Percentiles rank a stretch among this genome's conserved stretches.
phyloP scores from a whole-genome alignment of 2,329 filamentous ascomycete genomes.

The Amphichorda felina region DNA sequence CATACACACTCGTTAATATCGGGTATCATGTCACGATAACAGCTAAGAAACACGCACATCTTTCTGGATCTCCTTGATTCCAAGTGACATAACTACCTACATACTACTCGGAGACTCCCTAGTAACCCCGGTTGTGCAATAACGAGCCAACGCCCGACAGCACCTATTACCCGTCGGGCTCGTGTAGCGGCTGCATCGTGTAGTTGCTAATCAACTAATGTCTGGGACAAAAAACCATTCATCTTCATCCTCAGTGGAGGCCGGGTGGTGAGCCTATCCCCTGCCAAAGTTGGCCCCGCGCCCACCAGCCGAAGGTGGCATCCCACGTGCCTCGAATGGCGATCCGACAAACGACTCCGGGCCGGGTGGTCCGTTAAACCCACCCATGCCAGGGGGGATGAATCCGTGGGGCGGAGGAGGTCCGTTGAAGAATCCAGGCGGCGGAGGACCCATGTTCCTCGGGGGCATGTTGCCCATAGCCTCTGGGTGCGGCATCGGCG shows the following conservation, averaged over 20 bases:
- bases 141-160: no score
- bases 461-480: slow-evolving; percentile 36
- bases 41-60: no score
- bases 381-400: slow-evolving; percentile 40
- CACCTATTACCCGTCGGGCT: no score
- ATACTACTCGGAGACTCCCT: background rate
- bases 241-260: background rate
- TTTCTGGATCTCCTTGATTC: background rate
- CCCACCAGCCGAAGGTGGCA: slow-evolving; percentile 34
- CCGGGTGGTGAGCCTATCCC: background rate
- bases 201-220: no score
- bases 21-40: no score
- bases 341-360: slow-evolving; percentile 34
- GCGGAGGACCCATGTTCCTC: slow-evolving; percentile 42
- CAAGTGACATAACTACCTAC: background rate
- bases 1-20: no score
- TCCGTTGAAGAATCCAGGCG: slow-evolving; percentile 45
- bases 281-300: slow-evolving; percentile 20
- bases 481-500: slow-evolving; percentile 34
- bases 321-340: slow-evolving; percentile 43
- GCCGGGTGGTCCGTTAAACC: slow-evolving; percentile 38
- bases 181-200: no score
- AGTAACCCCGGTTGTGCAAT: no score
- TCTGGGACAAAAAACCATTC: no score
- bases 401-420: slow-evolving; percentile 14